Conservation (phyloP, 1,284 basidiomycete genomes). For the Pterulicium gracile region DNA sequence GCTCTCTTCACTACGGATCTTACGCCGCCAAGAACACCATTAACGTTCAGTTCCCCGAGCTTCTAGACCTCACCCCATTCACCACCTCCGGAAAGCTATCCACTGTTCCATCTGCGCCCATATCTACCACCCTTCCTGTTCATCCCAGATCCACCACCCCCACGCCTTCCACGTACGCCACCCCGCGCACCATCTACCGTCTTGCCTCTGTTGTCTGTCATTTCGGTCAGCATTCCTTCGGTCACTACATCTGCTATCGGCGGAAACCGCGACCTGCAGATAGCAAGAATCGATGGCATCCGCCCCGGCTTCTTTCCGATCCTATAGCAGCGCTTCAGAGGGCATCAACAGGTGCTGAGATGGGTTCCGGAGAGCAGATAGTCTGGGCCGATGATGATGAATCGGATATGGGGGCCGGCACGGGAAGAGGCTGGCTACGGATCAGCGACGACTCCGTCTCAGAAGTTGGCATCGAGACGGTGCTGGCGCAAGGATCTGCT, state of each 20-base stretch:
- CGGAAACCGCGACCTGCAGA: constrained; percentile 50
- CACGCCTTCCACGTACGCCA: constrained; percentile 38
- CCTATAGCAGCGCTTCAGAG: background rate
- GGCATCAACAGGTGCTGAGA: constrained; percentile 10
- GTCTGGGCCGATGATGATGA: constrained; percentile 25
- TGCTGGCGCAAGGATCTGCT: constrained; percentile 60
- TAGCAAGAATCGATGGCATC: constrained; percentile 14
- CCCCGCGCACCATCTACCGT: constrained; percentile 61
- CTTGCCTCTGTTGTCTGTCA: constrained; percentile 80
- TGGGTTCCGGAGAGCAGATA: constrained; percentile 17
- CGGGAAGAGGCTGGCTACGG: constrained; percentile 68
- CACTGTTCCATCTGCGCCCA: constrained; percentile 50
- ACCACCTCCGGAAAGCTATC: constrained; percentile 71
- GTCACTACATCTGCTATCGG: constrained; percentile 87
- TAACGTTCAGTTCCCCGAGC: constrained; percentile 71
- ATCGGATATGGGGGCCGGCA: constrained; percentile 14
- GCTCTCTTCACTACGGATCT: constrained; percentile 70
- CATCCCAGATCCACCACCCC: constrained; percentile 41
- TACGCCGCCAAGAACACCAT: constrained; percentile 77
- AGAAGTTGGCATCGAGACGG: constrained; percentile 67
- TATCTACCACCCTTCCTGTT: constrained; percentile 44
- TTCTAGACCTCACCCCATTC: constrained; percentile 79
- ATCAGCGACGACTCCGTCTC: constrained; percentile 79
- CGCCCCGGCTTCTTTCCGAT: constrained; percentile 8
- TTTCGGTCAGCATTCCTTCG: constrained; percentile 81